A percentile compares a stretch with the other conserved stretches of the same genome.
Conservation (phyloP, 1,139 yeast genomes). For the Saccharomycopsis hybrid region DNA sequence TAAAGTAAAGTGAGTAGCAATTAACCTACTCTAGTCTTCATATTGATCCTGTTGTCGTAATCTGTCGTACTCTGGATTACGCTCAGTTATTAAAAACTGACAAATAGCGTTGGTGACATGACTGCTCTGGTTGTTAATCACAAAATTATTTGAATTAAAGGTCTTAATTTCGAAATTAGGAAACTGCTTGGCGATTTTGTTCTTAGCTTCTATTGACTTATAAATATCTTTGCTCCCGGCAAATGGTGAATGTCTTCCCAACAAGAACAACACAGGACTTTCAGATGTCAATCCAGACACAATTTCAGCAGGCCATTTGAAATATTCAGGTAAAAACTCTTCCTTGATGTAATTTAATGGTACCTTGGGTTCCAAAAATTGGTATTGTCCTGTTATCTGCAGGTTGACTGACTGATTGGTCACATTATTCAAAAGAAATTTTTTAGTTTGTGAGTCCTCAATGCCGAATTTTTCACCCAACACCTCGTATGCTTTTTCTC, state of each 20-base stretch:
- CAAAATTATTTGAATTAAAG: constrained; percentile 14
- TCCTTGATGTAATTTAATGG: constrained; percentile 10
- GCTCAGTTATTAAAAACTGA: constrained; percentile 16
- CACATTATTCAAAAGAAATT: constrained; percentile 9
- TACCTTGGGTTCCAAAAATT: constrained; percentile 15
- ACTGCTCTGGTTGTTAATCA: constrained; percentile 11
- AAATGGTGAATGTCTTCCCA: constrained; percentile 15
- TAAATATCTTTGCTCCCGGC: not conserved
- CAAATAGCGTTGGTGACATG: constrained; percentile 18
- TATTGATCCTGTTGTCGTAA: no score
- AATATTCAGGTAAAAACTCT: constrained; percentile 3
- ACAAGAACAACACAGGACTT: constrained; percentile 17
- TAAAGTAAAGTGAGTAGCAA: no score
- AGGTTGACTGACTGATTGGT: constrained; percentile 4
- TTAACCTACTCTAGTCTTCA: no score
- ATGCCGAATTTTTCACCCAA: constrained; percentile 12
- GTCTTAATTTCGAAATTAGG: constrained; percentile 12
- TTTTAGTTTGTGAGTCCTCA: constrained; percentile 2
- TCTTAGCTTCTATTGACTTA: not conserved
- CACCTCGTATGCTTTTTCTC: constrained; percentile 9
- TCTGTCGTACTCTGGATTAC: constrained; percentile 13
- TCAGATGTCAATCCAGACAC: not conserved
- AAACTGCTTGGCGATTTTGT: constrained; percentile 7
- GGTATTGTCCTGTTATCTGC: not conserved
- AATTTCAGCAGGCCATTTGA: constrained; percentile 8